Percentiles rank a stretch among this genome's conserved stretches.
These are phyloP conservation scores for Fonsecaea monophora DNA, from an alignment of 2,329 filamentous ascomycete genomes.

Conservation along the genomic window DNA sequence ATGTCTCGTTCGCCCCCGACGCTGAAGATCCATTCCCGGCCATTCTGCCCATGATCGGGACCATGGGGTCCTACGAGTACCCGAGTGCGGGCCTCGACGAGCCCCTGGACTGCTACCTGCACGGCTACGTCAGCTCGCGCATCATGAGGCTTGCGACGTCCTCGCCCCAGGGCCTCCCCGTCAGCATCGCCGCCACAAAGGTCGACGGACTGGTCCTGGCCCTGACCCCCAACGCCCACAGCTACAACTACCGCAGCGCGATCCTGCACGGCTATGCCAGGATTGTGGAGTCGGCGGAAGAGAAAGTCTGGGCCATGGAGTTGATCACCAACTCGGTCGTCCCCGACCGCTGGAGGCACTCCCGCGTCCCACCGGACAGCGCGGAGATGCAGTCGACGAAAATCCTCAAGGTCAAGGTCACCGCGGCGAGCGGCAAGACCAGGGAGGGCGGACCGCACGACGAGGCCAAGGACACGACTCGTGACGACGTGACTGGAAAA, in stretches of 20 bases:
- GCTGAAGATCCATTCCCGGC: conserved; percentile 72
- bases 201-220: conserved; percentile 81
- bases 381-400: conserved; percentile 78
- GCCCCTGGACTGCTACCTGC: conserved; percentile 77
- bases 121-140: conserved; percentile 81
- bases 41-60: conserved; percentile 83
- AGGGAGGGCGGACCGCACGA: conserved; percentile 70
- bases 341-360: conserved; percentile 70
- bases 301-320: conserved; percentile 79
- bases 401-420: conserved; percentile 72
- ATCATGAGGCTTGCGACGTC: conserved; percentile 70
- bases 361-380: conserved; percentile 71
- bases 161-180: conserved; percentile 65
- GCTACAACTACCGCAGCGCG: conserved; percentile 85
- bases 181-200: conserved; percentile 75
- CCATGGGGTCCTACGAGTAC: conserved; percentile 74
- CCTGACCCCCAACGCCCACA: conserved; percentile 79
- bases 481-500: conserved; percentile 55
- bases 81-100: conserved; percentile 68
- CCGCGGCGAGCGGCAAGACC: conserved; percentile 77
- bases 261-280: conserved; percentile 76
- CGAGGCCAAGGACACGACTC: conserved; percentile 62
- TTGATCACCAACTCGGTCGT: conserved; percentile 78
- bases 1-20: conserved; percentile 76
- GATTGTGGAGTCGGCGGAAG: conserved; percentile 69